phyloP scores from a whole-genome alignment of 1,284 basidiomycete genomes.

The Cryptococcus hybrid region DNA sequence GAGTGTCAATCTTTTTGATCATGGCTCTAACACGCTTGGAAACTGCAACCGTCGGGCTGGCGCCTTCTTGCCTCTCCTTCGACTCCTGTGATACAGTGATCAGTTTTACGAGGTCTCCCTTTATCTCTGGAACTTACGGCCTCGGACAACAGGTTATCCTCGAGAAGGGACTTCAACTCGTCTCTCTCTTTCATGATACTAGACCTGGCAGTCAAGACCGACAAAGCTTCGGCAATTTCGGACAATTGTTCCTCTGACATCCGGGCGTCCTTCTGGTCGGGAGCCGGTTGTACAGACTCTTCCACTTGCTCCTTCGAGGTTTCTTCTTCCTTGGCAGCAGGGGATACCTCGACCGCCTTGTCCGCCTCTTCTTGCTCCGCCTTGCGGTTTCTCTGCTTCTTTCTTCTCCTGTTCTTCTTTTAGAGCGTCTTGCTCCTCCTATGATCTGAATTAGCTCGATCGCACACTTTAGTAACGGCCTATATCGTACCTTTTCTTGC shows the following conservation, averaged over 20 bases:
- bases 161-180: slow-evolving; percentile 83
- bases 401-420: slow-evolving; percentile 77
- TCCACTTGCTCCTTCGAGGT: background rate
- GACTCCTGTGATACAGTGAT: slow-evolving; percentile 35
- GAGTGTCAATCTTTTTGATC: slow-evolving; percentile 93
- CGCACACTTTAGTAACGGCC: background rate
- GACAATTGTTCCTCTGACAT: slow-evolving; percentile 97
- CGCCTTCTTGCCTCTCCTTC: slow-evolving; percentile 48
- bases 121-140: slow-evolving; percentile 56
- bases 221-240: slow-evolving; percentile 89
- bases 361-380: slow-evolving; percentile 59
- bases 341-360: no score
- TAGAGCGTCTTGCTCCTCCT: slow-evolving; percentile 87
- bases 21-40: slow-evolving; percentile 93
- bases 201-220: slow-evolving; percentile 91
- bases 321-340: background rate
- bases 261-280: slow-evolving; percentile 63
- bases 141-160: slow-evolving; percentile 85
- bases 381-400: slow-evolving; percentile 53
- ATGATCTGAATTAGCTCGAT: background rate
- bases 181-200: slow-evolving; percentile 94
- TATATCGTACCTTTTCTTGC: slow-evolving; percentile 67
- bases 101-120: no score
- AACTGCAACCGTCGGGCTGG: slow-evolving; percentile 56
- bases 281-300: slow-evolving; percentile 37